These are phyloP conservation scores for Boletellus sp. DNA, from an alignment of 768 basidiomycete genomes.

Conservation along the genomic window DNA sequence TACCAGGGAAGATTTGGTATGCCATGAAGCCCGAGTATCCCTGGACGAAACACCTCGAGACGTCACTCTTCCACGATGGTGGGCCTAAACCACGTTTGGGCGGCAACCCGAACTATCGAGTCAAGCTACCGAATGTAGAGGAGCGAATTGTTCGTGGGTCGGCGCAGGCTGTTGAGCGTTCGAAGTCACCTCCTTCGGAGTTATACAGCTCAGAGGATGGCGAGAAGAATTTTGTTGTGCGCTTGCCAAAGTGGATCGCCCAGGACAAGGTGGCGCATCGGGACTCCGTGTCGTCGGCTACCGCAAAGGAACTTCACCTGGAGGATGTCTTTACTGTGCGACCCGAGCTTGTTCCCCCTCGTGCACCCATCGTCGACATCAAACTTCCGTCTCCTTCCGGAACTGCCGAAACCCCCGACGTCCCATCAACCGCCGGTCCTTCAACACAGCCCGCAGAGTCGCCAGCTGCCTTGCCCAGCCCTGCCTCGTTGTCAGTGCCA, in stretches of 20 bases:
- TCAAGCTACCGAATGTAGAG: constrained; percentile 57
- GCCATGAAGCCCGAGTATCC: constrained; percentile 72
- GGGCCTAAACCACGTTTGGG: constrained; percentile 56
- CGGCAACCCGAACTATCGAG: constrained; percentile 50
- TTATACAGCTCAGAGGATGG: constrained; percentile 36
- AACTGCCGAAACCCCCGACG: background rate
- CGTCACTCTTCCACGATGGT: constrained; percentile 64
- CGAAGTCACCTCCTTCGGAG: constrained; percentile 19
- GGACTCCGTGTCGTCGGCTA: constrained; percentile 16
- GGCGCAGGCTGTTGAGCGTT: constrained; percentile 1
- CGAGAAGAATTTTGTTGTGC: constrained; percentile 50
- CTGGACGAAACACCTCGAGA: constrained; percentile 83
- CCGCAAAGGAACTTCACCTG: constrained; percentile 37
- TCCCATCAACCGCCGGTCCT: constrained; percentile 5
- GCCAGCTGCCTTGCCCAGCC: constrained; percentile 5
- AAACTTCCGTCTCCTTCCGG: constrained; percentile 31
- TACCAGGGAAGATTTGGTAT: constrained; percentile 58
- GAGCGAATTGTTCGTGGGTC: constrained; percentile 43
- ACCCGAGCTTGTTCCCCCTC: constrained; percentile 40
- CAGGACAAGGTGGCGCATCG: constrained; percentile 32
- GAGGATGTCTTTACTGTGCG: constrained; percentile 61
- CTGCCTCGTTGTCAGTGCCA: constrained; percentile 8
- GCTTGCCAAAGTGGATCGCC: constrained; percentile 44
- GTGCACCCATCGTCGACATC: constrained; percentile 23
- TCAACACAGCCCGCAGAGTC: constrained; percentile 10